Percentiles rank a stretch among this genome's conserved stretches.
phyloP scores from a whole-genome alignment of 2,329 filamentous ascomycete genomes.

The Phialocephala subalpina region DNA sequence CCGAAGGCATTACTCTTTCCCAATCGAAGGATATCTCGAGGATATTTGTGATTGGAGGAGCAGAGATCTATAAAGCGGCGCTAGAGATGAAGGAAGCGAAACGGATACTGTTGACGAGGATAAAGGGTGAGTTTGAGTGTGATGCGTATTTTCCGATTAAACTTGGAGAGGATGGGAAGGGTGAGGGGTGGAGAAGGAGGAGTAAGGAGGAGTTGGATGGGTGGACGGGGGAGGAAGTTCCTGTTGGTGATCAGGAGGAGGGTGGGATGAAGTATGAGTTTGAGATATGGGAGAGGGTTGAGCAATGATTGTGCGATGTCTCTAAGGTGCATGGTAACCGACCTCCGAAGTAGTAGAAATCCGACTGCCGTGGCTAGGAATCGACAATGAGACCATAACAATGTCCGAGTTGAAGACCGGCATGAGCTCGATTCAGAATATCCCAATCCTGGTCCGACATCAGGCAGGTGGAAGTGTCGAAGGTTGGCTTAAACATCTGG shows the following conservation, averaged over 20 bases:
- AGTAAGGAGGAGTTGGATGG: slow-evolving; percentile 60
- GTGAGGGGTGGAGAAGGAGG: slow-evolving; percentile 60
- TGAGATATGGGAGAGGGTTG: slow-evolving; percentile 73
- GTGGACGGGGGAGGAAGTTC: slow-evolving; percentile 72
- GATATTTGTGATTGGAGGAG: slow-evolving; percentile 90
- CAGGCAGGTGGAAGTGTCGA: not conserved
- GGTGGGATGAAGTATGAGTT: slow-evolving; percentile 72
- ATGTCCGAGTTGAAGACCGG: not conserved
- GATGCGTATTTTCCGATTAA: slow-evolving; percentile 77
- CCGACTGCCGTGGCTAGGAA: not conserved
- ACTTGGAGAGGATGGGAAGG: slow-evolving; percentile 48
- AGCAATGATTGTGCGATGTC: not conserved
- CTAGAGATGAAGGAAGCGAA: slow-evolving; percentile 65
- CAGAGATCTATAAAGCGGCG: slow-evolving; percentile 81
- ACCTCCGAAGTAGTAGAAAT: not conserved
- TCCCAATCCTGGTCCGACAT: not conserved
- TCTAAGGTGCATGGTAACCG: not conserved
- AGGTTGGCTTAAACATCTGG: too few species aligned
- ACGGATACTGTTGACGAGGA: slow-evolving; percentile 74
- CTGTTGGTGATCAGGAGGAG: slow-evolving; percentile 66
- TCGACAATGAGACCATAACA: not conserved
- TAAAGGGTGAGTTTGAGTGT: slow-evolving; percentile 75
- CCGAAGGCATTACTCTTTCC: slow-evolving; percentile 18
- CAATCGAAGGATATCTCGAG: slow-evolving; percentile 10
- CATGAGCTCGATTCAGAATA: not conserved